Evolutionary conservation across 495 filamentous ascomycete species (phyloP), one percentile per base, ranked within the genome.

Genomic region (Penicillium parvum): DNA sequence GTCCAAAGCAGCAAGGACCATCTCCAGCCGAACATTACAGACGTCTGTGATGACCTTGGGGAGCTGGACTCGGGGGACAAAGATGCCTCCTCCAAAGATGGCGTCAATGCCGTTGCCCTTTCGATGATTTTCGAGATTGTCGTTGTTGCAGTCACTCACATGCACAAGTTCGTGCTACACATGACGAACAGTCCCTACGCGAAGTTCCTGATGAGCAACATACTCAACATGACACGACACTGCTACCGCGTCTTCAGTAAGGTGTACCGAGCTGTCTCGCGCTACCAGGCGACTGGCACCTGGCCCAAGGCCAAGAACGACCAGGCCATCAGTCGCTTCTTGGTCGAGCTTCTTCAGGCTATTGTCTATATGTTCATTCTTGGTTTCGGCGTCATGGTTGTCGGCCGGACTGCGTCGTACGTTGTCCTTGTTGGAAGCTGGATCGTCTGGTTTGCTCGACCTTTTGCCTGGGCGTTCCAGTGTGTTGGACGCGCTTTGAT

Each of bases 381-480:
- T 16, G 66, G 56, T 0, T 65, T 68, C 40, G 41, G 59, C 2
- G 52, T 58, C 12, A 39, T 68, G 35, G 20, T 72, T 12, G 26
- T 71, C 3, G 59, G 58, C 4, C 64, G 63, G 12, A 45, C 55
- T 25, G 56, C 62, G 2, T 55, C 61, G 7, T 71, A 68, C 29
- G 40, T 69, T 19, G 50, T 68, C 22, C 51, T 69, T 14, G 50
- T 72, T 21, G 60, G 58, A 3, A 63, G 54, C 26, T 73, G 70
- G 70, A 51, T 73, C 12, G 30, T 68, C 5, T 73, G 70, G 70
- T 62, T 73, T 38, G 55, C 52, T 1, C 60, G 46, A 18, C 70
- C 70, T 5, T 62, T 73, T 55, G 60, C 52, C 0, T 68, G 63
- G 60, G 41, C 53, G 8, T 57, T 71, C 19, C 57, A 66, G 7